A percentile compares a stretch with the other conserved stretches of the same genome.
These are phyloP conservation scores for Plantago lanceolata DNA, from an alignment of 305 asterid species.

Conservation along the genomic window DNA sequence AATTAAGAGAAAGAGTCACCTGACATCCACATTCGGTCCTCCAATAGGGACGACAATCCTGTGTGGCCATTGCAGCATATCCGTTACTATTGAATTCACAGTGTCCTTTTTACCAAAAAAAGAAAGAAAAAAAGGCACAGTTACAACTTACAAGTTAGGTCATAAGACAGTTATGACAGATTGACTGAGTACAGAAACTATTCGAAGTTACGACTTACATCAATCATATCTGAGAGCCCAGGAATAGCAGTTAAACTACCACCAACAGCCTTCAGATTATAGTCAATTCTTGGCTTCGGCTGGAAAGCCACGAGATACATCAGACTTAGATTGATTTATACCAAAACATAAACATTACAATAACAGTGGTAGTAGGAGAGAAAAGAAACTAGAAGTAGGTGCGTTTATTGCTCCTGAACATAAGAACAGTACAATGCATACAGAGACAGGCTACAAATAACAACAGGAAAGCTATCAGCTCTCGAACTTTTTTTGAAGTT, in stretches of 20 bases:
- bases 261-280: conserved; percentile 89
- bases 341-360: background rate
- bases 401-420: no score
- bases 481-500: no score
- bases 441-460: no score
- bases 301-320: conserved; percentile 29
- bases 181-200: background rate
- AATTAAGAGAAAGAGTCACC: conserved; percentile 38
- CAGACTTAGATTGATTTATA: conserved; percentile 7
- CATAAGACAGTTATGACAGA: background rate
- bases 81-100: conserved; percentile 71
- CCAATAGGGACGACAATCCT: conserved; percentile 97
- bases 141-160: conserved; percentile 23
- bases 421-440: no score
- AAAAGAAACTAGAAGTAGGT: background rate
- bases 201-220: conserved; percentile 74
- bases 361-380: background rate
- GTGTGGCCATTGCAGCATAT: conserved; percentile 99
- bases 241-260: conserved; percentile 98
- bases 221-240: conserved; percentile 95
- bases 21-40: conserved; percentile 67
- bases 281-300: conserved; percentile 95
- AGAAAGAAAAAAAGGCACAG: conserved; percentile 13
- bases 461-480: no score
- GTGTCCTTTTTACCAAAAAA: conserved; percentile 52